Evolutionary conservation across 805 yeast genomes (phyloP).

Genomic region (Candida ficus): DNA sequence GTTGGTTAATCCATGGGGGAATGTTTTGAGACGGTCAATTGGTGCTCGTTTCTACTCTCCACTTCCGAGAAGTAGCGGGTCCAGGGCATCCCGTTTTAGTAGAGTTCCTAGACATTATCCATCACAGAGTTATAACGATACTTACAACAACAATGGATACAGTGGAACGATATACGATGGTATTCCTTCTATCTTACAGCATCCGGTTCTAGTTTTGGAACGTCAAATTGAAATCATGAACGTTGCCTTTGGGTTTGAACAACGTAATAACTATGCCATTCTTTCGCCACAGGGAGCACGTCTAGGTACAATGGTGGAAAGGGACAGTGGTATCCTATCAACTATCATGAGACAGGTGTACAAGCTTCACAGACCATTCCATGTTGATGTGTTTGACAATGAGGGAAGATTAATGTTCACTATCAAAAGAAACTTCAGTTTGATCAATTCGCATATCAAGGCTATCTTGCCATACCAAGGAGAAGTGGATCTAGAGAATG

Average conservation of each 20-base stretch:
- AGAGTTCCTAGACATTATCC: too few relatives aligned
- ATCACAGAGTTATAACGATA: too few relatives aligned
- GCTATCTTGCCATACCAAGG: conserved; percentile 29
- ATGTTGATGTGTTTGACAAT: conserved; percentile 64
- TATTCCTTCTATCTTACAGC: conserved; percentile 22
- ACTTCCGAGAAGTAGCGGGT: background rate
- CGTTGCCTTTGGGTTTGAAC: conserved; percentile 84
- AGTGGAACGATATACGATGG: background rate
- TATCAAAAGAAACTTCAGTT: conserved; percentile 77
- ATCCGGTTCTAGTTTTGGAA: conserved; percentile 84
- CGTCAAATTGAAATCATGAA: conserved; percentile 87
- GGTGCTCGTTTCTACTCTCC: background rate
- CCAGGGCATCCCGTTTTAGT: background rate
- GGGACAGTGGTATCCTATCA: conserved; percentile 52
- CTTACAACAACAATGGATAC: background rate
- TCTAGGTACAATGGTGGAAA: conserved; percentile 78
- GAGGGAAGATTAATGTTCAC: conserved; percentile 56
- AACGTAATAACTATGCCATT: conserved; percentile 74
- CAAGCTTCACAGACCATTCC: conserved; percentile 81
- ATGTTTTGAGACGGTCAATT: too few relatives aligned
- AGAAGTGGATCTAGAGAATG: conserved; percentile 22
- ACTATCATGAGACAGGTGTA: conserved; percentile 79
- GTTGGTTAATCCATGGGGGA: too few relatives aligned
- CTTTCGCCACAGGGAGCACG: conserved; percentile 69
- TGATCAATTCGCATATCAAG: conserved; percentile 84